These are phyloP conservation scores for peach (Prunus persica) DNA, from an alignment of 306 rosid species.

Conservation along the genomic window DNA sequence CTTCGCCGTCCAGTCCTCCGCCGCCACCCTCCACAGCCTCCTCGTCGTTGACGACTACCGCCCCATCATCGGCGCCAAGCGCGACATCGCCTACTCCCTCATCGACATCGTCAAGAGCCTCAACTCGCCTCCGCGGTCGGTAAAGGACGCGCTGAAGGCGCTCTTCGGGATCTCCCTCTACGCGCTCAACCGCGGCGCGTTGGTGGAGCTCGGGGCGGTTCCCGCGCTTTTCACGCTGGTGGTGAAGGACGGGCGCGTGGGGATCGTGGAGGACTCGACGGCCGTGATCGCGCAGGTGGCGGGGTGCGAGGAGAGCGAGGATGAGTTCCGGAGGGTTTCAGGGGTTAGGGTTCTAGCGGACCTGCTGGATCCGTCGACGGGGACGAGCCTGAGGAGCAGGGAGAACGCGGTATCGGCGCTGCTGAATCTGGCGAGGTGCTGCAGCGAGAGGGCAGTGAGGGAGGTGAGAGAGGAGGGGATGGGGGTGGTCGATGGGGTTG, in stretches of 20 bases:
- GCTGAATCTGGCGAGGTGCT: constrained; percentile 58
- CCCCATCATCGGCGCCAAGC: constrained; percentile 72
- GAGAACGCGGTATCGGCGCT: constrained; percentile 79
- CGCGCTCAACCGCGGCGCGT: constrained; percentile 50
- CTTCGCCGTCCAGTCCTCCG: constrained; percentile 77
- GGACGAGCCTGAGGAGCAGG: constrained; percentile 61
- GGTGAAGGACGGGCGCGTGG: constrained; percentile 52
- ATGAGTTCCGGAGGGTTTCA: constrained; percentile 51
- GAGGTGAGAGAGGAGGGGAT: constrained; percentile 52
- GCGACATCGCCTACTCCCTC: constrained; percentile 70
- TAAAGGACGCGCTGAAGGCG: constrained; percentile 85
- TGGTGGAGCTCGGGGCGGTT: constrained; percentile 59
- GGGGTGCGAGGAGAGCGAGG: constrained; percentile 81
- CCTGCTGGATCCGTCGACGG: constrained; percentile 55
- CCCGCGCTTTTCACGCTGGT: constrained; percentile 55
- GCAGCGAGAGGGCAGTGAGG: constrained; percentile 46
- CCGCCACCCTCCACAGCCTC: constrained; percentile 84
- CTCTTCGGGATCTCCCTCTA: constrained; percentile 73
- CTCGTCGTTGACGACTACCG: constrained; percentile 64
- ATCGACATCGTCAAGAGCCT: constrained; percentile 55
- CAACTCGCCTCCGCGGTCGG: constrained; percentile 56
- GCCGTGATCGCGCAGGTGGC: constrained; percentile 94
- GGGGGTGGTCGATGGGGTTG: constrained; percentile 52
- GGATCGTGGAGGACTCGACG: constrained; percentile 82
- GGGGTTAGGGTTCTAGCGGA: constrained; percentile 60